These are phyloP conservation scores for Monascus purpureus DNA, from an alignment of 495 filamentous ascomycete species.

Conservation along the genomic window DNA sequence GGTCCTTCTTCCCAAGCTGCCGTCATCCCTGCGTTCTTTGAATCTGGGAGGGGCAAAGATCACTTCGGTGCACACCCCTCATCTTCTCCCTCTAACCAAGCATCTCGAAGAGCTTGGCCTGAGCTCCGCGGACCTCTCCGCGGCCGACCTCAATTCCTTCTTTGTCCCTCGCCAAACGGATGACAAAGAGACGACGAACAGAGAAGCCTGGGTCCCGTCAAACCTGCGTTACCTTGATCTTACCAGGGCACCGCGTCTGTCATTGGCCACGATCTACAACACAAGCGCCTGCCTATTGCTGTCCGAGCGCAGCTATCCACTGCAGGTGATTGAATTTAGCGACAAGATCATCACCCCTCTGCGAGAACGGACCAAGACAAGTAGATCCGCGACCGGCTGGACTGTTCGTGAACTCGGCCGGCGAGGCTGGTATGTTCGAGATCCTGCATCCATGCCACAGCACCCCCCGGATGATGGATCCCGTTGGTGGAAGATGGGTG, in stretches of 20 bases:
- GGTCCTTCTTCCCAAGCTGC: conserved; percentile 53
- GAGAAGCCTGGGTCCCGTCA: conserved; percentile 40
- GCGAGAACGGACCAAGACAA: conserved; percentile 33
- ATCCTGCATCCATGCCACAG: conserved; percentile 24
- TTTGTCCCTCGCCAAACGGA: conserved; percentile 18
- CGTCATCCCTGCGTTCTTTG: conserved; percentile 53
- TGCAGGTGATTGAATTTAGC: conserved; percentile 67
- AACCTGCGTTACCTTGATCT: conserved; percentile 70
- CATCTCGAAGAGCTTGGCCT: conserved; percentile 70
- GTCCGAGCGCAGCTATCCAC: conserved; percentile 45
- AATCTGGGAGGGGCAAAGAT: conserved; percentile 68
- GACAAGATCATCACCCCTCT: conserved; percentile 56
- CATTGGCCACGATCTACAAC: conserved; percentile 49
- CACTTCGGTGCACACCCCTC: conserved; percentile 44
- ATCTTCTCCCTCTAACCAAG: conserved; percentile 57
- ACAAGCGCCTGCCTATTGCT: conserved; percentile 43
- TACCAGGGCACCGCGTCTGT: conserved; percentile 41
- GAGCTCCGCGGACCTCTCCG: conserved; percentile 49
- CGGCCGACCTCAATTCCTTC: conserved; percentile 47
- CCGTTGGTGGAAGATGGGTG: conserved; percentile 76
- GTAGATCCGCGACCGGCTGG: conserved; percentile 46
- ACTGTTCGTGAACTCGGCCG: conserved; percentile 52
- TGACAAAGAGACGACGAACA: conserved; percentile 15
- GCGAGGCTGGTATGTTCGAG: conserved; percentile 56
- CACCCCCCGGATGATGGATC: conserved; percentile 32